Evolutionary conservation across 2,329 filamentous ascomycete genomes (phyloP).

Genomic region (Endoconidiophora polonica): DNA sequence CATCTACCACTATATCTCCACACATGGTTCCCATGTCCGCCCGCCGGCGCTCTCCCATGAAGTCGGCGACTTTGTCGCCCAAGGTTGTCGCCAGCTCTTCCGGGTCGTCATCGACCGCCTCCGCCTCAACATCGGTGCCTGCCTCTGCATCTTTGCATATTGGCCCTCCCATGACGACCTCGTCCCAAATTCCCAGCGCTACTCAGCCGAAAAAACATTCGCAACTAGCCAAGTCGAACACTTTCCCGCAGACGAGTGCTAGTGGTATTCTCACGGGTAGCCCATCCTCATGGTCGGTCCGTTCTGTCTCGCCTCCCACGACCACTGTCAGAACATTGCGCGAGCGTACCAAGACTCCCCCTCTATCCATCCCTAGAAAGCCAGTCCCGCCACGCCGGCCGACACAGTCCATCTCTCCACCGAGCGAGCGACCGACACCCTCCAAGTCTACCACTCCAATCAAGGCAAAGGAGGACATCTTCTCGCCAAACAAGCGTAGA

Average conservation of each 20-base stretch:
- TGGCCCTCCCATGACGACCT: too few relatives aligned
- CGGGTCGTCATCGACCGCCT: background rate
- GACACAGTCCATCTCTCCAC: too few relatives aligned
- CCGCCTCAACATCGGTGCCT: background rate
- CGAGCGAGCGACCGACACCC: background rate
- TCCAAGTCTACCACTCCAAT: background rate
- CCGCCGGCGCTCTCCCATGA: slow-evolving; percentile 9
- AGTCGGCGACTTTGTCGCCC: slow-evolving; percentile 5
- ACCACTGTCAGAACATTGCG: too few relatives aligned
- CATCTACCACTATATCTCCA: slow-evolving; percentile 10
- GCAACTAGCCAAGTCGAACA: too few relatives aligned
- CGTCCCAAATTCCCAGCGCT: background rate
- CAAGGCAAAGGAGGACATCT: background rate
- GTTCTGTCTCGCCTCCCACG: too few relatives aligned
- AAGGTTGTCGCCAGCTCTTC: background rate
- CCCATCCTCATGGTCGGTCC: too few relatives aligned
- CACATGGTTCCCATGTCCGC: slow-evolving; percentile 3
- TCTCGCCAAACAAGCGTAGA: slow-evolving; percentile 11
- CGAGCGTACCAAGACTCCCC: too few relatives aligned
- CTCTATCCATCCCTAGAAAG: too few relatives aligned
- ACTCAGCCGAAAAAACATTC: background rate
- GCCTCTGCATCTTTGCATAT: background rate
- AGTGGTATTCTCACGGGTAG: too few relatives aligned
- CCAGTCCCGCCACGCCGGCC: too few relatives aligned
- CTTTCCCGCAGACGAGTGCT: too few relatives aligned